Evolutionary conservation across 2,329 filamentous ascomycete species (phyloP).

Genomic region (Eutypella sp.): DNA sequence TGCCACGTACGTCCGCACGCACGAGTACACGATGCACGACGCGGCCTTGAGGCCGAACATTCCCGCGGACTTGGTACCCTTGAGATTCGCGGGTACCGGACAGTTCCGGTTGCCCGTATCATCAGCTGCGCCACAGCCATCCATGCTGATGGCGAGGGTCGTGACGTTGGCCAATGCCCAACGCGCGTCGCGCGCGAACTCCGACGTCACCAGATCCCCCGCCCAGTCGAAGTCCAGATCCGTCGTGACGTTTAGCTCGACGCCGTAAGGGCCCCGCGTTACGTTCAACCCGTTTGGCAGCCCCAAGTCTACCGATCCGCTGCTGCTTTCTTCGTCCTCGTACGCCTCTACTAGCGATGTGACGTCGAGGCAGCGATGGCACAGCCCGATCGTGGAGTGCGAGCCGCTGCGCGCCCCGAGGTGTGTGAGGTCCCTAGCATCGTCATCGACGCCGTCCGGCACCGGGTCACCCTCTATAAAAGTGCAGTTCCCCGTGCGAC

Average conservation of each 20-base stretch:
- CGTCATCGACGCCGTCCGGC: background rate
- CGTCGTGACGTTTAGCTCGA: background rate
- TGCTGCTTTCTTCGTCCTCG: no score
- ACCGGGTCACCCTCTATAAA: background rate
- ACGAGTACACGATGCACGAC: conserved; percentile 1
- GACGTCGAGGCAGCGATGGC: background rate
- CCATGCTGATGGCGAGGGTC: background rate
- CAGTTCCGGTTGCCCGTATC: background rate
- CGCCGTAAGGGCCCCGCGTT: background rate
- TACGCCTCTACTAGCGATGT: background rate
- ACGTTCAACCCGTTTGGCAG: background rate
- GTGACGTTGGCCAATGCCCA: background rate
- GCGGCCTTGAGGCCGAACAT: background rate
- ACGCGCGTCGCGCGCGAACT: background rate
- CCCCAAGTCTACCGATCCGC: background rate
- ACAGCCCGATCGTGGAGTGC: conserved; percentile 1
- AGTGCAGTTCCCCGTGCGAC: conserved; percentile 1
- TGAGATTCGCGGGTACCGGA: background rate
- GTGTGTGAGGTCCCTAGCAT: background rate
- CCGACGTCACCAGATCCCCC: background rate
- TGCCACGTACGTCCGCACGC: background rate
- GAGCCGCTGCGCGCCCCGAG: background rate
- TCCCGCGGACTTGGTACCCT: background rate
- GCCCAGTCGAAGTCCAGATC: background rate
- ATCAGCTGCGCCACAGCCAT: background rate